These are phyloP conservation scores for Diaporthe destruens DNA, from an alignment of 2,329 filamentous ascomycete genomes.

Conservation along the genomic window DNA sequence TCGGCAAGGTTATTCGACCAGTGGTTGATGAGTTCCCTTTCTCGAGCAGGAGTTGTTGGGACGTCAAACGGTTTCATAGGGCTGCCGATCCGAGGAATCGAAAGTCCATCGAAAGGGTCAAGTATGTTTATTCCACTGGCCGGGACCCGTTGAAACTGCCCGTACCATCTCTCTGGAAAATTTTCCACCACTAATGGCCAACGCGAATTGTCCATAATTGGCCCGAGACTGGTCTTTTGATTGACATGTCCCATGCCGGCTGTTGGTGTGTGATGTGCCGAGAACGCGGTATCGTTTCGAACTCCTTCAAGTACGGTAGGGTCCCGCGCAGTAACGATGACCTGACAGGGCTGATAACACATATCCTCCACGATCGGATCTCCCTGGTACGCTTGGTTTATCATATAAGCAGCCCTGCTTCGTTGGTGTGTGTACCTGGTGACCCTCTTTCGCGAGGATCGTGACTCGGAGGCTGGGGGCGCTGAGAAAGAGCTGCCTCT, in stretches of 20 bases:
- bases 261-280: neutral
- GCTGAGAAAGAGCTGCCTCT: neutral
- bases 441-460: no score
- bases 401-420: neutral
- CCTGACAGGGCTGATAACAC: neutral
- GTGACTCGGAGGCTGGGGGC: neutral
- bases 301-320: neutral
- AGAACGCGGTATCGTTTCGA: neutral
- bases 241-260: no score
- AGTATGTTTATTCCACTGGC: neutral
- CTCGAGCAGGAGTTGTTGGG: neutral
- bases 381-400: neutral
- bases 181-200: no score
- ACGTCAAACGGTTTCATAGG: neutral
- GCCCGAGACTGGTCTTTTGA: no score
- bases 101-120: neutral
- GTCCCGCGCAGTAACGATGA: neutral
- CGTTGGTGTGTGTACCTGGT: no score
- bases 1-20: neutral
- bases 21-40: conserved; percentile 1
- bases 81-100: neutral
- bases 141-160: no score
- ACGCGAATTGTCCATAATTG: neutral
- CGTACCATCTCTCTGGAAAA: neutral
- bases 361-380: neutral